Evolutionary conservation across 2,329 filamentous ascomycete genomes (phyloP).

Genomic region (Colletotrichum sp.): DNA sequence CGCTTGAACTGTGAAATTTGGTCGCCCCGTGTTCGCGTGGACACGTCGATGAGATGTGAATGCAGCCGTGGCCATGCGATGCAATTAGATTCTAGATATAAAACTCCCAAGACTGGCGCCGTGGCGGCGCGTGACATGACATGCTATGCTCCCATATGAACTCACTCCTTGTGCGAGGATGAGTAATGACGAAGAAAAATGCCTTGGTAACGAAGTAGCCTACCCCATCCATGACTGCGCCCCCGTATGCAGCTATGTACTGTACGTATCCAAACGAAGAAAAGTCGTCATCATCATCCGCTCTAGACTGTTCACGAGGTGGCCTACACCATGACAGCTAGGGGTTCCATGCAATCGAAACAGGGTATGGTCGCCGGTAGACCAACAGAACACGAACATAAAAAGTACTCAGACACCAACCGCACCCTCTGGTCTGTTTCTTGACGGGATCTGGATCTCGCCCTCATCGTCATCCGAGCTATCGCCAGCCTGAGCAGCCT

Average conservation of each 20-base stretch:
- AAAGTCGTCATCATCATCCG: conserved; percentile 15
- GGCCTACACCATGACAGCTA: not conserved
- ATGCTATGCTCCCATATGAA: not conserved
- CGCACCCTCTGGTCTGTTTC: conserved; percentile 31
- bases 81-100: not conserved
- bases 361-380: not conserved
- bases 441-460: conserved; percentile 56
- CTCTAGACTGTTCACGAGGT: not conserved
- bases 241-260: not conserved
- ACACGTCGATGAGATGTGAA: not conserved
- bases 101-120: not conserved
- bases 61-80: conserved; percentile 1
- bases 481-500: conserved; percentile 52
- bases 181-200: not conserved
- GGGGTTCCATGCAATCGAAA: not conserved
- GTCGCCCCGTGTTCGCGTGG: not conserved
- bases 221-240: not conserved
- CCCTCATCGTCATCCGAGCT: conserved; percentile 60
- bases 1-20: not conserved
- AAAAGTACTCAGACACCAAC: conserved; percentile 4
- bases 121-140: not conserved
- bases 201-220: not conserved
- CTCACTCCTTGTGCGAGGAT: not conserved
- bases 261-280: conserved; percentile 4
- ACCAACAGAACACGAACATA: not conserved